Evolutionary conservation across 2,329 filamentous ascomycete genomes (phyloP).

Genomic region (Dactylellina haptotyla): DNA sequence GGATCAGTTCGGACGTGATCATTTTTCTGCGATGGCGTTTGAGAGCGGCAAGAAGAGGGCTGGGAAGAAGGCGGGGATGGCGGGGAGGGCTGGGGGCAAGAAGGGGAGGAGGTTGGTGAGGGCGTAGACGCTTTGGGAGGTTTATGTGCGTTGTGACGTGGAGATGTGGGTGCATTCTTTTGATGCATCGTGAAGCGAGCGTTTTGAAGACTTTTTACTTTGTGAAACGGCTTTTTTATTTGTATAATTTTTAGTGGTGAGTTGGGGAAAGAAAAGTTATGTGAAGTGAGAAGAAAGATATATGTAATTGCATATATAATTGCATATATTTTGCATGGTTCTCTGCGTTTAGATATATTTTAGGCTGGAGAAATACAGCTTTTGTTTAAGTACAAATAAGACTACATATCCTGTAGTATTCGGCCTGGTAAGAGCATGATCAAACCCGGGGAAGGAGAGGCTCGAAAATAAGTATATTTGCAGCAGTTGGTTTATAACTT

Average conservation of each 20-base stretch:
- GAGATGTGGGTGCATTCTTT: not conserved
- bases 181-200: not conserved
- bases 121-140: not conserved
- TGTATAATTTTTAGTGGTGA: not conserved
- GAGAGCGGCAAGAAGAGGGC: slow-evolving; percentile 67
- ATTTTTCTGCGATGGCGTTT: slow-evolving; percentile 70
- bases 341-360: too few relatives aligned
- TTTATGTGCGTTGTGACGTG: not conserved
- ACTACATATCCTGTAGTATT: too few relatives aligned
- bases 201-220: not conserved
- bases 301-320: too few relatives aligned
- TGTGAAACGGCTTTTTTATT: not conserved
- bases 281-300: too few relatives aligned
- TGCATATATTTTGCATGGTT: too few relatives aligned
- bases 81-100: slow-evolving; percentile 55
- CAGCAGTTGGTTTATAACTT: too few relatives aligned
- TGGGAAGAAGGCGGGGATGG: slow-evolving; percentile 62
- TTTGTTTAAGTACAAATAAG: too few relatives aligned
- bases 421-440: not conserved
- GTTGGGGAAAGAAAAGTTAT: not conserved
- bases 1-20: slow-evolving; percentile 93
- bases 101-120: slow-evolving; percentile 32
- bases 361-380: too few relatives aligned
- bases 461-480: too few relatives aligned
- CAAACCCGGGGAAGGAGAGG: not conserved